Evolutionary conservation across 1,284 basidiomycete species (phyloP), one percentile per base, ranked within the genome.

Genomic region (Naganishia albida): DNA sequence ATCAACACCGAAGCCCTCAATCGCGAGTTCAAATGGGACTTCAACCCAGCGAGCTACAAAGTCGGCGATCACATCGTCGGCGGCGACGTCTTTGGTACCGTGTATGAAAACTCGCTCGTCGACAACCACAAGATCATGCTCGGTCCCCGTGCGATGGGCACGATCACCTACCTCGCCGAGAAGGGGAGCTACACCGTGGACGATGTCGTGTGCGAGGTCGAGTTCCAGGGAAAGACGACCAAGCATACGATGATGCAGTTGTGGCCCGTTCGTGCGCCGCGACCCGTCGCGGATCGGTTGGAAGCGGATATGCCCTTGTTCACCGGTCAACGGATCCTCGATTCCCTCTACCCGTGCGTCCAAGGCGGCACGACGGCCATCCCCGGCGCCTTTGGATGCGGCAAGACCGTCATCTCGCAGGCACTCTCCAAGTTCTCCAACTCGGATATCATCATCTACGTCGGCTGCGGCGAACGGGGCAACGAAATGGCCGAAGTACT

Each of bases 341-440:
- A 99, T 75, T 92, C 95, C 15, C 84, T 99, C 67, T 99, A 99
- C 86, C 96, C 96, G 83, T 95, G 93, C 79, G 94, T 99, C 3
- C 96, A 99, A 82, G 96, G 96, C 72, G 96, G 96, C 67, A 99
- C 96, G 10, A 99, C 96, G 7, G 93, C 95, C 69, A 99, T 99
- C 78, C 96, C 96, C 34, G 96, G 96, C 72, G 96, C 96, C 72
- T 99, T 99, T 79, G 96, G 96, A 74, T 98, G 95, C 75, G 92
- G 92, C 72, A 94, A 94, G 84, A 97, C 93, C 26, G 93, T 97
- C 73, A 97, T 97, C 74, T 94, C 92, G 43, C 81, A 96, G 82
- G 96, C 95, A 15, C 83, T 99, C 68, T 98, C 96, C 71, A 99
- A 99, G 79, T 99, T 88, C 82, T 99, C 96, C 40, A 99, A 99